Evolutionary conservation across 345 rosid species (phyloP), one percentile per base, ranked within the genome.

Genomic region (Turnera subulata): DNA sequence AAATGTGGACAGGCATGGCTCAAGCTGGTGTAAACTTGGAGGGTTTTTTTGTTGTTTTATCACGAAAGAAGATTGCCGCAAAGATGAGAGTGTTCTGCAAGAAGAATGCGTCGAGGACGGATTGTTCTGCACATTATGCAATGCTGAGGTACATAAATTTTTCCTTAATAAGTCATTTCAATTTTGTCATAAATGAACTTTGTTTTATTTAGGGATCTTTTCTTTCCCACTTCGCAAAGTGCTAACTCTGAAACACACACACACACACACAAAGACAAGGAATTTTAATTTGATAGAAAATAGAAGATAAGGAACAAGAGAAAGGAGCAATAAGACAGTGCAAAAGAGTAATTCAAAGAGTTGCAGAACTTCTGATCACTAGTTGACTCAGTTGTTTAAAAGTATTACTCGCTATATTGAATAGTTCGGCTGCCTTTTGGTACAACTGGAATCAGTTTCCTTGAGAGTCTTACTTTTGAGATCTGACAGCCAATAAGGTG

Each of bases 91-190:
- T 62, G 48, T 64, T 38, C 47, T 72, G 5, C 82, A 58, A 55
- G 74, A 78, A 63, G 76, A 69, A 58, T 60, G 73, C n/a, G 80
- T 75, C 49, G 95, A 84, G 67, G 96, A 88, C 18, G 87, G 86
- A 61, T 38, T 89, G 44, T 86, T 89, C 77, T 92, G 98, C 76
- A 83, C 95, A 43, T 68, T 92, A 71, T 89, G 98, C 80, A 84
- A 89, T 77, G 95, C 93, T 18, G 96, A 84, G 88, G 95, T 89
- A 47, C 23, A 17, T 5, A 14, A 6, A 7, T 52, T 53, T 4
- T 57, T 50, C 17, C 29, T 15, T 16, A 40, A 25, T 17, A 20
- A 6, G 29, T 58, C 43, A 15, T 50, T 57, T 50, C 25, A 15
- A 6, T 9, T 32, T 62, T 18, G 7, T 42, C 23, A 20, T 15